Evolutionary conservation across 768 basidiomycete species (phyloP).

Genomic region (Mrakia gelida): DNA sequence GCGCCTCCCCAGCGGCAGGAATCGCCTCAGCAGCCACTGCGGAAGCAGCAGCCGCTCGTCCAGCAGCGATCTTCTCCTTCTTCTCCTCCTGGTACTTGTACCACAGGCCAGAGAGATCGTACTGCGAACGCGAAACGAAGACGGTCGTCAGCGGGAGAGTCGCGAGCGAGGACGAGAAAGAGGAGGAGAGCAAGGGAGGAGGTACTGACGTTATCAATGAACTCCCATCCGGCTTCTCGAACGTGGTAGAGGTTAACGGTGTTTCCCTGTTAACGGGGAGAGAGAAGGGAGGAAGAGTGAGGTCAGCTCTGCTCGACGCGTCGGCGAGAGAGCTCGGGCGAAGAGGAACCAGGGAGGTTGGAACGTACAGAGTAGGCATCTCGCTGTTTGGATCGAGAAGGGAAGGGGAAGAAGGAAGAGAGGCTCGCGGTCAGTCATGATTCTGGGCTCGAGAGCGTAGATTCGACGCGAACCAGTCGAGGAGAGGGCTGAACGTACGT

Average conservation of each 20-base stretch:
- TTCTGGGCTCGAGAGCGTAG: constrained; percentile 22
- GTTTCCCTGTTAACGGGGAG: constrained; percentile 55
- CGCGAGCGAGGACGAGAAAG: neutral
- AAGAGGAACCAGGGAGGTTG: neutral
- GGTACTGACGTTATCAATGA: constrained; percentile 66
- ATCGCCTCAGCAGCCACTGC: neutral
- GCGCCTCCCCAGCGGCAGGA: neutral
- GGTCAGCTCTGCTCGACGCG: no score
- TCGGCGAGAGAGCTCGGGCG: neutral
- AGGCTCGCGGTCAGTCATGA: neutral
- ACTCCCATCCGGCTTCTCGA: constrained; percentile 90
- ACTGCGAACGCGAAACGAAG: constrained; percentile 40
- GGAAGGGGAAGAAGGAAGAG: neutral
- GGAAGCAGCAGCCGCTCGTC: neutral
- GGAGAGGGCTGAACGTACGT: constrained; percentile 52
- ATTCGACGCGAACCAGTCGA: constrained; percentile 2
- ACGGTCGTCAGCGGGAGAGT: neutral
- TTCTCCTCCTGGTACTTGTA: constrained; percentile 59
- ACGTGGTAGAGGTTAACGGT: constrained; percentile 94
- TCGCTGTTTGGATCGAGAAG: constrained; percentile 4
- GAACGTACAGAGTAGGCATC: constrained; percentile 69
- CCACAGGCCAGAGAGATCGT: constrained; percentile 83
- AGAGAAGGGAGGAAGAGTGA: neutral
- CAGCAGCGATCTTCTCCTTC: constrained; percentile 35
- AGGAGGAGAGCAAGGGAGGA: neutral